Evolutionary conservation across 1,139 yeast species (phyloP).

Genomic region (Martiniozyma asiatica): DNA sequence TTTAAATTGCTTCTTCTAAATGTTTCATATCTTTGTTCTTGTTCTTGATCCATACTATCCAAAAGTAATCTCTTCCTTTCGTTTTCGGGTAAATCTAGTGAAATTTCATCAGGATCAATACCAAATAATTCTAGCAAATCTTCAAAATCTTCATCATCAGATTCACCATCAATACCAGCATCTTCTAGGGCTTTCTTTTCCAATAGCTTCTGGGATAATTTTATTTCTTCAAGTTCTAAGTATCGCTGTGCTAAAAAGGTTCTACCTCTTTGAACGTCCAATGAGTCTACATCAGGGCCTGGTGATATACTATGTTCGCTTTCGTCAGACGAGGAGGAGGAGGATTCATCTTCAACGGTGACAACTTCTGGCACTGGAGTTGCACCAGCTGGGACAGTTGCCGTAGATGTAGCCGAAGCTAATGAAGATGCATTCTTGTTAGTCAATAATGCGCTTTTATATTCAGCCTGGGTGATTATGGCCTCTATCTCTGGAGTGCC

Average conservation of each 20-base stretch:
- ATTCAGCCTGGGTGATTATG: not conserved
- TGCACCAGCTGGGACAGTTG: not conserved
- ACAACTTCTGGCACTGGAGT: not conserved
- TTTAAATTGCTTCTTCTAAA: slow-evolving; percentile 76
- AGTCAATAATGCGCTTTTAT: no score
- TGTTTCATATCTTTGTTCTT: slow-evolving; percentile 80
- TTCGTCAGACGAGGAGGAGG: no score
- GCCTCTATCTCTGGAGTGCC: slow-evolving; percentile 5
- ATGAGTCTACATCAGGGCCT: slow-evolving; percentile 10
- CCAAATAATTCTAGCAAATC: slow-evolving; percentile 18
- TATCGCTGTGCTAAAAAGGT: slow-evolving; percentile 13
- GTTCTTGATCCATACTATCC: slow-evolving; percentile 66
- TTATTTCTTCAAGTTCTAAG: slow-evolving; percentile 12
- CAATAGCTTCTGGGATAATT: slow-evolving; percentile 14
- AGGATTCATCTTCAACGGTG: not conserved
- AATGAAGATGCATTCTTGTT: no score
- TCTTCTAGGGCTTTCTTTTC: slow-evolving; percentile 18
- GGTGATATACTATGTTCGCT: no score
- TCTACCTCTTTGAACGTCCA: slow-evolving; percentile 16
- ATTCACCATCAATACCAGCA: slow-evolving; percentile 18
- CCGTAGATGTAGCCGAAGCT: not conserved
- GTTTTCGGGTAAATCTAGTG: slow-evolving; percentile 15
- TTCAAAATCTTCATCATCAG: slow-evolving; percentile 18
- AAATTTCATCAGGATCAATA: slow-evolving; percentile 18
- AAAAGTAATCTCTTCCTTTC: slow-evolving; percentile 42